phyloP scores from a whole-genome alignment of 495 filamentous ascomycete species.

The Xylaria flabelliformis region DNA sequence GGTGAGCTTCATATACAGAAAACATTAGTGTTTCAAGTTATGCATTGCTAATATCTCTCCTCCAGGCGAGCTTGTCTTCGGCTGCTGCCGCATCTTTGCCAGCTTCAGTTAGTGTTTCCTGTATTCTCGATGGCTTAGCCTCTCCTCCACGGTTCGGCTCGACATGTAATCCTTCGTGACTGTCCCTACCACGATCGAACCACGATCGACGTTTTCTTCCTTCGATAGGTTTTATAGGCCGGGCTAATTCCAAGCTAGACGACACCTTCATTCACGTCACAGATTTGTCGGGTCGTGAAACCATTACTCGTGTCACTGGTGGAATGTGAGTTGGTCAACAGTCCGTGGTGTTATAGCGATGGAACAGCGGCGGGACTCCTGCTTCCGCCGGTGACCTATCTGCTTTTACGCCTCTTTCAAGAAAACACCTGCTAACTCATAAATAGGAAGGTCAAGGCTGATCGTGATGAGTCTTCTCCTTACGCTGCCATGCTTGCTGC shows the following conservation, averaged over 20 bases:
- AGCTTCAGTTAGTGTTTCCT: conserved; percentile 68
- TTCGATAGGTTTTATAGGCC: not conserved
- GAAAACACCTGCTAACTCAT: not conserved
- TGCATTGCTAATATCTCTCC: conserved; percentile 28
- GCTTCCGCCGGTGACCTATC: not conserved
- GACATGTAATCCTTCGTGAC: not conserved
- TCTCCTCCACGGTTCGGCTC: not conserved
- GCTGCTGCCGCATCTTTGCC: conserved; percentile 98
- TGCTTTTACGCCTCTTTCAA: not conserved
- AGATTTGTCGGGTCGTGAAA: conserved; percentile 99
- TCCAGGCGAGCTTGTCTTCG: conserved; percentile 94
- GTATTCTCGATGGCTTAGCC: not conserved
- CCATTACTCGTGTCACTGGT: conserved; percentile 97
- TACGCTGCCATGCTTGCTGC: conserved; percentile 99
- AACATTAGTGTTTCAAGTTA: not conserved
- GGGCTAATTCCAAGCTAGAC: conserved; percentile 28
- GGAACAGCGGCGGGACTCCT: not conserved
- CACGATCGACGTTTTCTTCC: not conserved
- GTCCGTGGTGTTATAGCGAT: not conserved
- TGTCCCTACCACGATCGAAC: not conserved
- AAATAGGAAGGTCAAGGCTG: conserved; percentile 91
- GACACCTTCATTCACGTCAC: conserved; percentile 91
- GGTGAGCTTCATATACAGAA: conserved; percentile 57
- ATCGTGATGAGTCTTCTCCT: conserved; percentile 98
- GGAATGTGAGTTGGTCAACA: conserved; percentile 67